These are phyloP conservation scores for Penicillium sp. DNA, from an alignment of 2,329 filamentous ascomycete species.

Conservation along the genomic window DNA sequence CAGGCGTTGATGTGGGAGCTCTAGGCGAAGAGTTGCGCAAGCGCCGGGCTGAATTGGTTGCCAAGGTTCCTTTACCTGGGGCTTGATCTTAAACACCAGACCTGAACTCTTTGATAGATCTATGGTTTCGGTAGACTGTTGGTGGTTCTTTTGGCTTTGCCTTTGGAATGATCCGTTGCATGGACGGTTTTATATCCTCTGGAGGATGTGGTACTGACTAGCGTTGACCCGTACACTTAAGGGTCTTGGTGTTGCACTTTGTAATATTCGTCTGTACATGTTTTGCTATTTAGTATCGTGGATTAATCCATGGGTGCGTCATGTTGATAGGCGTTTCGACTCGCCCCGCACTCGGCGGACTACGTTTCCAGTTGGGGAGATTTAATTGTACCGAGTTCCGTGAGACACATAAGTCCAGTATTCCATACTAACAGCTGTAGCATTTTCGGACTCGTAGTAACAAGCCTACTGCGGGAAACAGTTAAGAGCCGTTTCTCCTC, in stretches of 20 bases:
- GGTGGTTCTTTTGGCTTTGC: not conserved
- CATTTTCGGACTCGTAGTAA: too few relatives aligned
- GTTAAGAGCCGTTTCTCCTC: too few relatives aligned
- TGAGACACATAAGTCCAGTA: too few relatives aligned
- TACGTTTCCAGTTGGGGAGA: too few relatives aligned
- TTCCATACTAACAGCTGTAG: too few relatives aligned
- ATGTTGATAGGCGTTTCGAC: too few relatives aligned
- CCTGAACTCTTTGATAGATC: not conserved
- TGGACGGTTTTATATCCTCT: not conserved
- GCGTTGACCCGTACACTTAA: not conserved
- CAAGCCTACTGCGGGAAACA: too few relatives aligned
- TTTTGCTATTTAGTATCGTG: not conserved
- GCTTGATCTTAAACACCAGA: constrained; percentile 1
- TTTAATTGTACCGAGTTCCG: too few relatives aligned
- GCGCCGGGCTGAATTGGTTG: constrained; percentile 22
- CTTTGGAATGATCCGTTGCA: not conserved
- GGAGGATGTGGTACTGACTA: not conserved
- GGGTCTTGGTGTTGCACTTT: not conserved
- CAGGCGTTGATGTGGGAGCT: constrained; percentile 57
- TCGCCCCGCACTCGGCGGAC: not conserved
- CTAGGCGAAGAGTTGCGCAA: constrained; percentile 84
- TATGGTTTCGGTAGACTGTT: not conserved
- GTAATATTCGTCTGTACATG: not conserved
- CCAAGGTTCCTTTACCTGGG: constrained; percentile 15
- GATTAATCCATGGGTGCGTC: not conserved